phyloP scores from a whole-genome alignment of 2,329 filamentous ascomycete species.

The Penicillium aurantiogriseum region DNA sequence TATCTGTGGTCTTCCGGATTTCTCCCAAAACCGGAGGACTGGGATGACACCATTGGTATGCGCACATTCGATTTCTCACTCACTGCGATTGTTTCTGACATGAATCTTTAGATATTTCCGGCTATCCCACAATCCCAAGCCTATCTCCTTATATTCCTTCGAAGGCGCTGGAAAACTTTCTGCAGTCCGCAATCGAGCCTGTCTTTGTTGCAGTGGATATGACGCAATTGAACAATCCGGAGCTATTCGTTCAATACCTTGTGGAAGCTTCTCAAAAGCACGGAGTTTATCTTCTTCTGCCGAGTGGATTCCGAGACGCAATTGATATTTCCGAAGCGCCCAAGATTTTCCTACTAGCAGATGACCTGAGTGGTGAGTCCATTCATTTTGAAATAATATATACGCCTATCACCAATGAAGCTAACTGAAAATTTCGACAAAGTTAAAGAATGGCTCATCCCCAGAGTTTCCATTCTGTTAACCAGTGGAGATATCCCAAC shows the following conservation, averaged over 20 bases:
- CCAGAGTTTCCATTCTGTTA: background rate
- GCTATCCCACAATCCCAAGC: background rate
- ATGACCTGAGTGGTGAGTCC: background rate
- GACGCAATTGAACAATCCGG: background rate
- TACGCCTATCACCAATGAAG: background rate
- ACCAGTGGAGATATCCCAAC: background rate
- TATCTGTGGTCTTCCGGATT: conserved; percentile 3
- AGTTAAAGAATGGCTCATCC: background rate
- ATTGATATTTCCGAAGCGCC: background rate
- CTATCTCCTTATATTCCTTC: background rate
- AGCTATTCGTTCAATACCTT: background rate
- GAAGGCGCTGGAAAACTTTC: background rate
- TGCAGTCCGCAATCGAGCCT: background rate
- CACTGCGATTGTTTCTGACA: background rate
- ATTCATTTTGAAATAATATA: background rate
- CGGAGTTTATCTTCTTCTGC: background rate
- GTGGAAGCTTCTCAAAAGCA: background rate
- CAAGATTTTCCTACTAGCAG: background rate
- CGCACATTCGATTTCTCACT: background rate
- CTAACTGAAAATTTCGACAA: background rate
- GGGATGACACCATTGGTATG: background rate
- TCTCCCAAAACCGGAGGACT: conserved; percentile 1
- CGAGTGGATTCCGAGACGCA: background rate
- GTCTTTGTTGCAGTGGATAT: background rate
- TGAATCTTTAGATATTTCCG: background rate